Conservation (phyloP, 2,329 filamentous ascomycete genomes). For the Talaromyces islandicus region DNA sequence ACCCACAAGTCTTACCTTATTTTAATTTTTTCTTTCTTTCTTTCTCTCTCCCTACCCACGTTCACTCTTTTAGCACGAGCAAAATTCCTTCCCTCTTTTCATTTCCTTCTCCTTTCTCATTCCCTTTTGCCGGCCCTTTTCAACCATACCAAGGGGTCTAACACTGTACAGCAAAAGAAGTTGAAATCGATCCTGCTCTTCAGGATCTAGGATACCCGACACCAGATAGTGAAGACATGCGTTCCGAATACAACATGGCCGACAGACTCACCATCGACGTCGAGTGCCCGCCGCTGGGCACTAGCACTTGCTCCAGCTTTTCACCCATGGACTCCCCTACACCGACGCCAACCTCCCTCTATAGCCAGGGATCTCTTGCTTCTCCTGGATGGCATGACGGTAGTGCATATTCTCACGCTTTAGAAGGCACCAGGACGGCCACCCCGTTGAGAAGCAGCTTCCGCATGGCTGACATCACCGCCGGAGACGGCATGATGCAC, state of each 20-base stretch:
- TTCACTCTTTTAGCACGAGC: conserved; percentile 12
- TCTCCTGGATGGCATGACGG: conserved; percentile 32
- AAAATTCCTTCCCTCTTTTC: conserved; percentile 7
- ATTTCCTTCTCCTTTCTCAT: conserved; percentile 11
- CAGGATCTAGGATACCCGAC: conserved; percentile 21
- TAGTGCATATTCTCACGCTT: conserved; percentile 20
- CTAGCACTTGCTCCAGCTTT: conserved; percentile 35
- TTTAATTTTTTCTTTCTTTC: conserved; percentile 1
- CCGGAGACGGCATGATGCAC: conserved; percentile 26
- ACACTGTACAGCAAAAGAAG: conserved; percentile 22
- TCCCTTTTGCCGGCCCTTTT: conserved; percentile 15
- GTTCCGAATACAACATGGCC: conserved; percentile 30
- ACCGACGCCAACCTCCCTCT: conserved; percentile 33
- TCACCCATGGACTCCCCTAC: conserved; percentile 36
- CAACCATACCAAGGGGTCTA: conserved; percentile 6
- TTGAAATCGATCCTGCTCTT: conserved; percentile 20
- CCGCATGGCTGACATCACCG: conserved; percentile 28
- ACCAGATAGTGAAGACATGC: conserved; percentile 31
- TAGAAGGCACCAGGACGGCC: conserved; percentile 22
- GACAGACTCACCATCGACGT: conserved; percentile 34
- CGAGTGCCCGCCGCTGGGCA: conserved; percentile 32
- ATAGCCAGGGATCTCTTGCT: conserved; percentile 31
- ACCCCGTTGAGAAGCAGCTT: conserved; percentile 31
- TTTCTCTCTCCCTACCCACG: conserved; percentile 10
- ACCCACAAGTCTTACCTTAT: not conserved